phyloP scores from a whole-genome alignment of 2,329 filamentous ascomycete genomes.

The Talaromyces islandicus region DNA sequence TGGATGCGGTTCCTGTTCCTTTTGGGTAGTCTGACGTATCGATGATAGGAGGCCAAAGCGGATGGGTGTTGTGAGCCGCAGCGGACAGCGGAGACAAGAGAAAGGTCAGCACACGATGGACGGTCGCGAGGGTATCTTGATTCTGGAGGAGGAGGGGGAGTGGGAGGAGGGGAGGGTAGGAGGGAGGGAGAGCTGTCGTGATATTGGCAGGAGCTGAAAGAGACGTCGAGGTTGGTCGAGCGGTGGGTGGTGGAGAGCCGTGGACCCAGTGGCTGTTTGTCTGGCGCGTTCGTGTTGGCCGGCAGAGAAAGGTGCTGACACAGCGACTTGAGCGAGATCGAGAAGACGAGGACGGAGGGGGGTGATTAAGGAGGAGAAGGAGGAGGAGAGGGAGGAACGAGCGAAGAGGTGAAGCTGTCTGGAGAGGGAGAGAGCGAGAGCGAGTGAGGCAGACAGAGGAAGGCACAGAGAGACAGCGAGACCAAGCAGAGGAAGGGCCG shows the following conservation, averaged over 20 bases:
- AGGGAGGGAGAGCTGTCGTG: slow-evolving; percentile 10
- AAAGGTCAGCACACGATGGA: neutral
- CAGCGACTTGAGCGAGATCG: neutral
- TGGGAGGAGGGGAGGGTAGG: slow-evolving; percentile 4
- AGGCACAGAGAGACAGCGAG: neutral
- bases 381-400: neutral
- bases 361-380: slow-evolving; percentile 22
- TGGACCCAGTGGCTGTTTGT: neutral
- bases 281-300: slow-evolving; percentile 4
- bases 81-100: neutral
- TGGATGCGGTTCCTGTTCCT: neutral
- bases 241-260: neutral
- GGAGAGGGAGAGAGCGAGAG: slow-evolving; percentile 9
- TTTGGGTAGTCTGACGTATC: neutral
- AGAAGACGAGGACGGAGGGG: slow-evolving; percentile 17
- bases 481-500: neutral
- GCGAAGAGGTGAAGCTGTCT: neutral
- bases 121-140: neutral
- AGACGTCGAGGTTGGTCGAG: neutral
- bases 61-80: slow-evolving; percentile 10
- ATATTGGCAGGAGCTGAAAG: slow-evolving; percentile 13
- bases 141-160: slow-evolving; percentile 1
- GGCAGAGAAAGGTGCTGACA: slow-evolving; percentile 3
- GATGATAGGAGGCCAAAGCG: neutral
- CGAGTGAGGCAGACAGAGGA: neutral